A percentile compares a stretch with the other conserved stretches of the same genome.
These are phyloP conservation scores for Solanum appendiculatum DNA, from an alignment of 257 asterid genomes.

Conservation along the genomic window DNA sequence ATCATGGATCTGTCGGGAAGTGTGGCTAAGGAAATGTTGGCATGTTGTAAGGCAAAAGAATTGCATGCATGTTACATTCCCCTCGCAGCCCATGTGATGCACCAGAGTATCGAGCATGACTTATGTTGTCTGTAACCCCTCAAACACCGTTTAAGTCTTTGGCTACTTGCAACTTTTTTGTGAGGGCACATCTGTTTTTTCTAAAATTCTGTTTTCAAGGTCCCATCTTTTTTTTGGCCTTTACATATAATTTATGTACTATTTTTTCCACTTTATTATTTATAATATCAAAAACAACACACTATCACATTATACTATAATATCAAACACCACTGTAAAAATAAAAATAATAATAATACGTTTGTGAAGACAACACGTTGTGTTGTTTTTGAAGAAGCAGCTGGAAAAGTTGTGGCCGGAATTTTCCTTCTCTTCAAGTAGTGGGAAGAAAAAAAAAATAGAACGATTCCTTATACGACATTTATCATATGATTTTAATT, in stretches of 20 bases:
- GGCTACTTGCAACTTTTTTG: conserved; percentile 41
- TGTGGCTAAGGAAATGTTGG: conserved; percentile 39
- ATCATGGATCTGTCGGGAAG: neutral
- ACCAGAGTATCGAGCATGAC: conserved; percentile 39
- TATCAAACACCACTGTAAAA: neutral
- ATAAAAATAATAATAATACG: neutral
- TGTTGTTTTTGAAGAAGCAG: neutral
- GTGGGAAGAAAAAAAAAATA: neutral
- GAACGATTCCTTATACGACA: neutral
- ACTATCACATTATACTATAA: neutral
- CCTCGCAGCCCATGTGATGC: conserved; percentile 67
- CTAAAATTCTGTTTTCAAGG: conserved; percentile 23
- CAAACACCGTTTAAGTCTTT: conserved; percentile 21
- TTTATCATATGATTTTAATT: neutral
- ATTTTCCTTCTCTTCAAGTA: neutral
- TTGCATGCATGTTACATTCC: conserved; percentile 29
- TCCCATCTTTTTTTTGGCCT: conserved; percentile 25
- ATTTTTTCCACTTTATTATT: neutral
- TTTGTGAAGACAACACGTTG: neutral
- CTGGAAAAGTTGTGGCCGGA: neutral
- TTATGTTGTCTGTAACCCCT: conserved; percentile 42
- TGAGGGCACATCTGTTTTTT: conserved; percentile 19
- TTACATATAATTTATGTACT: neutral
- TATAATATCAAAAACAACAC: neutral
- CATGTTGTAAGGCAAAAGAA: conserved; percentile 29